Conservation (phyloP, 345 rosid genomes). For the Pugionium cornutum region DNA sequence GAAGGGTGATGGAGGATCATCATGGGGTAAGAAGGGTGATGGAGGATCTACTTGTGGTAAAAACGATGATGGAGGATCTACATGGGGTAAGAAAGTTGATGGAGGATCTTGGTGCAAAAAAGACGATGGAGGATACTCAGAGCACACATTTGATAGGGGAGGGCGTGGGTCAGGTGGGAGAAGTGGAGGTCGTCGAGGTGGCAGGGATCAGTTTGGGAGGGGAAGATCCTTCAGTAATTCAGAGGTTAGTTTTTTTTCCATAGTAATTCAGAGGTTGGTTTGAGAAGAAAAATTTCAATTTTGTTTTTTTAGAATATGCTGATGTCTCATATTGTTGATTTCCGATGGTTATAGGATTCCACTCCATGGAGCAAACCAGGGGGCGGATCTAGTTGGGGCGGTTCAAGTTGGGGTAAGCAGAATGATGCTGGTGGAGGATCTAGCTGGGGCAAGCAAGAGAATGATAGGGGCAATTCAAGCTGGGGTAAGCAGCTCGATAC, state of each 20-base stretch:
- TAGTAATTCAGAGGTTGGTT: conserved; percentile 37
- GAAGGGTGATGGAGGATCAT: background rate
- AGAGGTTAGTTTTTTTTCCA: conserved; percentile 24
- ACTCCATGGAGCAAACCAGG: conserved; percentile 40
- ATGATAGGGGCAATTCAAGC: background rate
- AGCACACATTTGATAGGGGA: conserved; percentile 37
- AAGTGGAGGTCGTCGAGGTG: conserved; percentile 41
- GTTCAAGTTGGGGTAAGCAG: conserved; percentile 25
- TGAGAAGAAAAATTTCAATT: background rate
- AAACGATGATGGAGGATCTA: conserved; percentile 14
- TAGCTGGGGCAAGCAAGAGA: conserved; percentile 30
- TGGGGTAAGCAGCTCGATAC: conserved; percentile 15
- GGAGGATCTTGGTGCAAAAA: conserved; percentile 43
- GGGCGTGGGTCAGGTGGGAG: conserved; percentile 43
- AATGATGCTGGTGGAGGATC: conserved; percentile 3
- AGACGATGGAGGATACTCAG: conserved; percentile 21
- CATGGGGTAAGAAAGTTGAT: conserved; percentile 29
- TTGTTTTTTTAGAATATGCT: background rate
- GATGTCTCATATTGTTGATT: conserved; percentile 15
- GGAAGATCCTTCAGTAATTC: conserved; percentile 39
- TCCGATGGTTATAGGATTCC: conserved; percentile 29
- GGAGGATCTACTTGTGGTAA: conserved; percentile 43
- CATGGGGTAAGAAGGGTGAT: conserved; percentile 29
- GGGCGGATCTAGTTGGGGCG: conserved; percentile 29
- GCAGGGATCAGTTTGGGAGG: conserved; percentile 42